Evolutionary conservation across 306 rosid genomes (phyloP), one percentile per base, ranked within the genome.

Genomic region (Medicago ruthenica): DNA sequence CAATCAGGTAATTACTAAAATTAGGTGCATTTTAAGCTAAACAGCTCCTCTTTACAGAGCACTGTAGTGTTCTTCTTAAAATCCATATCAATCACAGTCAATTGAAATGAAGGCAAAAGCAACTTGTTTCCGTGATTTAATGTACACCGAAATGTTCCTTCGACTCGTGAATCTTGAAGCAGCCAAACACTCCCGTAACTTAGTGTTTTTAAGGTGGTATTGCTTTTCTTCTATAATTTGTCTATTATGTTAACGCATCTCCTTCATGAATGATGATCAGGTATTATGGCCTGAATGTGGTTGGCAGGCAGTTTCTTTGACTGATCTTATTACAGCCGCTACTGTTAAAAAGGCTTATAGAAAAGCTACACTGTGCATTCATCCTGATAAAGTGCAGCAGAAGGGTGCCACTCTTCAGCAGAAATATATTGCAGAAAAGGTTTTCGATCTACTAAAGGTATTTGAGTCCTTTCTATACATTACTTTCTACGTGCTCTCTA

Each of bases 341-440:
- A 78, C 93, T 61, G 99, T 95, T 64, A 92, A 88, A 88, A 95
- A 89, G 82, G 86, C 70, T 54, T 95, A 92, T 69, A 90, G 97
- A 84, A 95, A 92, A 85, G 97, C 99, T 48, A 95, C 97, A 50
- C 82, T 95, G 79, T 92, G 97, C 83, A 95, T 90, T 83, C 99
- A 95, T 80, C 99, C 99, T 2, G 99, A 95, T 87, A 95, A 92
- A 84, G 99, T 95, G 79, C 99, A 95, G 75, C 99, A 95, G 81
- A 95, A 92, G 77, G 99, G 99, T 64, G 99, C 99, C 57, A 95
- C 75, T 78, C 93, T 95, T 76, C 99, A 95, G 60, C 99, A 95
- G 82, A 95, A 95, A 79, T 95, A 90, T 86, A 54, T 95, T 67
- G 97, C 99, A 0, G 97, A 92, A 85, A 95, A 92, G 90, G 97